Conservation (phyloP, 2,329 filamentous ascomycete genomes). For the Alternaria burnsii region DNA sequence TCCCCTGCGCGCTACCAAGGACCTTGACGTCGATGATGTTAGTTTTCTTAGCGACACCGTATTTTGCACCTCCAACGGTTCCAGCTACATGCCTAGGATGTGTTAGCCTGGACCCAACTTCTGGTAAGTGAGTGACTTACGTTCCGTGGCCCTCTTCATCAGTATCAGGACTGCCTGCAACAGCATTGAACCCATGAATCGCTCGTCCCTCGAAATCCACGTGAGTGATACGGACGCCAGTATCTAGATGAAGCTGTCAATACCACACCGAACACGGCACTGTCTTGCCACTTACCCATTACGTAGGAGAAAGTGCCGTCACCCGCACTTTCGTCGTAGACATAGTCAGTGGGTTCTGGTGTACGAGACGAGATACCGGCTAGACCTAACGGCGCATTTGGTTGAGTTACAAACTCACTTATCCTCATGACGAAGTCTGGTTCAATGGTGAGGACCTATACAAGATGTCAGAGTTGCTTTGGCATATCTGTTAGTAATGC, state of each 20-base stretch:
- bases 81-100: slow-evolving; percentile 40
- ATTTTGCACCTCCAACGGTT: slow-evolving; percentile 39
- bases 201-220: slow-evolving; percentile 44
- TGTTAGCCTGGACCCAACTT: background rate
- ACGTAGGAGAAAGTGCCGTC: slow-evolving; percentile 57
- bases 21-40: slow-evolving; percentile 50
- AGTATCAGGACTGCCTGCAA: slow-evolving; percentile 21
- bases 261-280: background rate
- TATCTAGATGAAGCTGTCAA: slow-evolving; percentile 55
- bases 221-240: slow-evolving; percentile 67
- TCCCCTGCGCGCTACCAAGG: background rate
- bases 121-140: background rate
- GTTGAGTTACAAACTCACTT: slow-evolving; percentile 30
- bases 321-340: slow-evolving; percentile 40
- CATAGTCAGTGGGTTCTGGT: slow-evolving; percentile 29
- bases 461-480: background rate
- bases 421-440: slow-evolving; percentile 40
- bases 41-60: slow-evolving; percentile 47
- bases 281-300: slow-evolving; percentile 44
- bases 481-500: background rate
- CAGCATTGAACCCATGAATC: slow-evolving; percentile 40
- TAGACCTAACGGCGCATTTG: slow-evolving; percentile 39
- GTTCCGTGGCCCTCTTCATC: slow-evolving; percentile 46
- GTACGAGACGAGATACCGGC: slow-evolving; percentile 40
- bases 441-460: slow-evolving; percentile 30